Conservation (phyloP, 2,329 filamentous ascomycete species). For the Colletotrichum shisoi region DNA sequence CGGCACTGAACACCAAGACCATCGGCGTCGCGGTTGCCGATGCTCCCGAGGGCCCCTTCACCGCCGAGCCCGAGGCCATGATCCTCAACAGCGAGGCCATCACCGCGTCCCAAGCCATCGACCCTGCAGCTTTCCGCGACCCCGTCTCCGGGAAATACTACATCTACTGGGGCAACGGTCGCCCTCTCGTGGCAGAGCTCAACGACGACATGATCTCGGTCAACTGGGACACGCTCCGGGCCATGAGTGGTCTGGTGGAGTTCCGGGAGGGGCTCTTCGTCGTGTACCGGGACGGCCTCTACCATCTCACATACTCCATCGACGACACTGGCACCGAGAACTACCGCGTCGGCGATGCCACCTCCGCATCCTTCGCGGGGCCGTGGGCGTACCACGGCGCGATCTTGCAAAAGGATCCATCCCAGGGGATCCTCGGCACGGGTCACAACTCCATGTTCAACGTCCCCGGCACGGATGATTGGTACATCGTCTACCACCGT, state of each 20-base stretch:
- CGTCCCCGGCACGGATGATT: slow-evolving; percentile 57
- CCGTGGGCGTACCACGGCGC: slow-evolving; percentile 57
- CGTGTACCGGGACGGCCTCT: slow-evolving; percentile 54
- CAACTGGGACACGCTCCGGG: slow-evolving; percentile 48
- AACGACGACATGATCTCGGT: slow-evolving; percentile 57
- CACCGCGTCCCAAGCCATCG: slow-evolving; percentile 59
- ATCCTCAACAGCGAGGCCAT: slow-evolving; percentile 59
- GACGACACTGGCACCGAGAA: slow-evolving; percentile 56
- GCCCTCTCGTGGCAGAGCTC: slow-evolving; percentile 52
- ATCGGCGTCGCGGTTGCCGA: slow-evolving; percentile 68
- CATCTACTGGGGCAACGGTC: slow-evolving; percentile 67
- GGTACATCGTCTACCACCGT: slow-evolving; percentile 60
- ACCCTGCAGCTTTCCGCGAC: slow-evolving; percentile 68
- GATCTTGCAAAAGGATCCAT: slow-evolving; percentile 53
- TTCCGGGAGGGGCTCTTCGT: slow-evolving; percentile 57
- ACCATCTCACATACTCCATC: slow-evolving; percentile 59
- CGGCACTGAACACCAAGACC: slow-evolving; percentile 62
- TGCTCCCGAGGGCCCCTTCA: slow-evolving; percentile 67
- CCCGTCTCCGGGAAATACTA: slow-evolving; percentile 65
- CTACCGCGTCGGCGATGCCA: slow-evolving; percentile 59
- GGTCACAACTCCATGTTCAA: slow-evolving; percentile 58
- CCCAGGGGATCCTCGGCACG: slow-evolving; percentile 55
- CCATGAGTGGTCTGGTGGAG: slow-evolving; percentile 50
- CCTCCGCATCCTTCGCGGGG: slow-evolving; percentile 48
- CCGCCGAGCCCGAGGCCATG: slow-evolving; percentile 61